A percentile compares a stretch with the other conserved stretches of the same genome.
Conservation (phyloP, 495 filamentous ascomycete genomes). For the Bacidia rubella region DNA sequence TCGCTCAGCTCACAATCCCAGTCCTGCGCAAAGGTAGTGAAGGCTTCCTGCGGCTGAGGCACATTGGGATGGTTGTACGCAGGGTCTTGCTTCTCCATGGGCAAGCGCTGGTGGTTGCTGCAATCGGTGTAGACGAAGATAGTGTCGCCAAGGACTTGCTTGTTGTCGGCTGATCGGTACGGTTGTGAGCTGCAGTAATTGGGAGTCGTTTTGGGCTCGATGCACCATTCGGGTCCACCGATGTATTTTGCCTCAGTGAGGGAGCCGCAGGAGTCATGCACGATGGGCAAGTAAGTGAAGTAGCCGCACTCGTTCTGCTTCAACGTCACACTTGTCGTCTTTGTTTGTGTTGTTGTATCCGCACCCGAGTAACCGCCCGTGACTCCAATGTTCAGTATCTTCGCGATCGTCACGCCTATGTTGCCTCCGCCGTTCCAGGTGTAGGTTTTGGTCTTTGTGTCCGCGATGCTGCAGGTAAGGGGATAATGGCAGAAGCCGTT, state of each 20-base stretch:
- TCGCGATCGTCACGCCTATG: background rate
- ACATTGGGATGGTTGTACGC: slow-evolving; percentile 6
- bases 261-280: background rate
- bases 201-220: slow-evolving; percentile 2
- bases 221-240: background rate
- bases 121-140: slow-evolving; percentile 10
- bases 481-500: slow-evolving; percentile 4
- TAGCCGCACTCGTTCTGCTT: slow-evolving; percentile 3
- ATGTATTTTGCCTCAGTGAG: background rate
- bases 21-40: background rate
- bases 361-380: slow-evolving; percentile 3
- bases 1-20: background rate
- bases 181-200: slow-evolving; percentile 5
- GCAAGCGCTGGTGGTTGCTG: slow-evolving; percentile 2
- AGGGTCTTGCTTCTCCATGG: slow-evolving; percentile 3
- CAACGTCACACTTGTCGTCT: slow-evolving; percentile 4
- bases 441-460: slow-evolving; percentile 4
- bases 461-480: background rate
- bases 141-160: slow-evolving; percentile 3
- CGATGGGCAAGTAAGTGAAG: slow-evolving; percentile 8
- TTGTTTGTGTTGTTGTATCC: background rate
- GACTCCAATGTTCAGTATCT: background rate
- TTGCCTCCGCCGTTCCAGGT: slow-evolving; percentile 5
- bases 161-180: background rate
- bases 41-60: background rate